Evolutionary conservation across 495 filamentous ascomycete species (phyloP).

Genomic region (Entonaema liquescens): DNA sequence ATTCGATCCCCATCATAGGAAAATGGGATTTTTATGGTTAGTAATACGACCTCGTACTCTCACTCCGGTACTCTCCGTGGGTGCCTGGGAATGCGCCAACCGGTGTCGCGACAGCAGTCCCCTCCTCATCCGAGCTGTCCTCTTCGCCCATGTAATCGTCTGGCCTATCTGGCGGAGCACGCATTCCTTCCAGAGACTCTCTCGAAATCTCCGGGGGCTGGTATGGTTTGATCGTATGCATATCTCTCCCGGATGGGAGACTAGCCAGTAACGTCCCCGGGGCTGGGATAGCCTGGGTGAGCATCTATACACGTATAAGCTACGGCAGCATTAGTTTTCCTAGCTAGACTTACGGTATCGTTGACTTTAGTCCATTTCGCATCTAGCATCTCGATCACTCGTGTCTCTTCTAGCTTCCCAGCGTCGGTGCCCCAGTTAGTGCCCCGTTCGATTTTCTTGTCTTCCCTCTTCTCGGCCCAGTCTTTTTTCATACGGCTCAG

Average conservation of each 20-base stretch:
- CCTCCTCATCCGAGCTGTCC: slow-evolving; percentile 56
- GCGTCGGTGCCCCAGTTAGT: slow-evolving; percentile 82
- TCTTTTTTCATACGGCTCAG: slow-evolving; percentile 76
- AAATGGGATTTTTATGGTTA: slow-evolving; percentile 22
- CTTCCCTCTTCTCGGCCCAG: slow-evolving; percentile 73
- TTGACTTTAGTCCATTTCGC: slow-evolving; percentile 92
- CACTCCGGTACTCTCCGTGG: slow-evolving; percentile 47
- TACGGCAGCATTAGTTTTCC: neutral
- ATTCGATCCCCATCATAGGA: neutral
- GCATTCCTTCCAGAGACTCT: slow-evolving; percentile 64
- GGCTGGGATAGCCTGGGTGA: slow-evolving; percentile 79
- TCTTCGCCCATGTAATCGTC: slow-evolving; percentile 59
- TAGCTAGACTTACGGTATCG: slow-evolving; percentile 73
- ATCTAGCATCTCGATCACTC: slow-evolving; percentile 86
- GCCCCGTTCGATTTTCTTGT: slow-evolving; percentile 72
- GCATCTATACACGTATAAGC: slow-evolving; percentile 64
- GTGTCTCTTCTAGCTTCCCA: slow-evolving; percentile 82
- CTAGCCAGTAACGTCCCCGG: slow-evolving; percentile 72
- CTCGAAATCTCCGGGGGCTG: slow-evolving; percentile 65
- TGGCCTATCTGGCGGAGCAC: slow-evolving; percentile 54
- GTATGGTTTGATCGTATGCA: slow-evolving; percentile 72
- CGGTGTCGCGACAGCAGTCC: slow-evolving; percentile 28
- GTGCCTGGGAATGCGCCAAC: slow-evolving; percentile 53
- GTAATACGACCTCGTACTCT: slow-evolving; percentile 50
- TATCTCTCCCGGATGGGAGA: slow-evolving; percentile 88